Evolutionary conservation across 306 rosid species (phyloP), one percentile per base, ranked within the genome.

Genomic region (Hippophae tibetana): DNA sequence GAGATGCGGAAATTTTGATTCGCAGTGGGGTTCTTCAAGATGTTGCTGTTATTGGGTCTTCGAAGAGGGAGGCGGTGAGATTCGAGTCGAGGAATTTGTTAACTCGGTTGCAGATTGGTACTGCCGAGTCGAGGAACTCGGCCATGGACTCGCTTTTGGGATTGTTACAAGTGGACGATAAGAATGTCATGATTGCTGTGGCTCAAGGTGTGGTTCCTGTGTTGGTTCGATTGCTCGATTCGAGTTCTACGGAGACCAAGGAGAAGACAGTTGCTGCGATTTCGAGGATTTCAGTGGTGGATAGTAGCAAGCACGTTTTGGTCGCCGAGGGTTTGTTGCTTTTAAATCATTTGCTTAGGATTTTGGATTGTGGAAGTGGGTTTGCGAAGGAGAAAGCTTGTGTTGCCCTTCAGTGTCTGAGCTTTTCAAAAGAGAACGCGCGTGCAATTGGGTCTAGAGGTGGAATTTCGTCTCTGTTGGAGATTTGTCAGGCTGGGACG

Each of bases 191-290:
- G 49, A 92, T 85, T 9, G 82, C 89, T 0, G 96, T 88, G n/a
- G 96, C 96, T 8, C 98, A 92, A 69, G 98, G 98, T 3, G 77
- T 80, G 1, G 93, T 92, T 31, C 98, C 95, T 10, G 86, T 88
- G 25, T 84, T 92, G 14, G 82, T 83, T 14, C 82, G 87, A 3
- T 56, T 84, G 8, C 84, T 87, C 8, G 98, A 92, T 66, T 85
- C 95, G 23, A 61, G 80, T 43, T 61, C 65, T 38, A 44, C 52
- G 1, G 90, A 83, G 47, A 62, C 60, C 71, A 87, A 81, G 72
- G 98, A 87, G 76, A 87, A 74, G 66, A 72, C 79, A 14, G 95
- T 92, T 6, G 78, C 79, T n/a, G 93, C 88, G 2, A 83, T 92
- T 10, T 68, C 98, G 13, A 78, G 82, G 63, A 73, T 92, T 56